These are phyloP conservation scores for Salinomyces thailandicus DNA, from an alignment of 2,329 filamentous ascomycete genomes.

Conservation along the genomic window DNA sequence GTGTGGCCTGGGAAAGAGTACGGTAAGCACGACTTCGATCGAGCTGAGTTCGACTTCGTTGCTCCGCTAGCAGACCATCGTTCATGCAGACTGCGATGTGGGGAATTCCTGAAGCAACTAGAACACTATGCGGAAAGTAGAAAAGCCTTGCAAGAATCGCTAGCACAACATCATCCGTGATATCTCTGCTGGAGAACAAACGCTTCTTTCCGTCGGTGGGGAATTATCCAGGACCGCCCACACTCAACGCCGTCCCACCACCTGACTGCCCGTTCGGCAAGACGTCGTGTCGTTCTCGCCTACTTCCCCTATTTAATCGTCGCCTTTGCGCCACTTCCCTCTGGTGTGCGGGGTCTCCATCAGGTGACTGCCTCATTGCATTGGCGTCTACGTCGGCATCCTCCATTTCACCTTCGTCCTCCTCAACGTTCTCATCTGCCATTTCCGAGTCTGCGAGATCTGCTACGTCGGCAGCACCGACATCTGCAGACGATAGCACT, in stretches of 20 bases:
- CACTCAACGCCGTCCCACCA: conserved; percentile 12
- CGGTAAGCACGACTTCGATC: too few relatives aligned
- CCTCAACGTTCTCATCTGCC: conserved; percentile 20
- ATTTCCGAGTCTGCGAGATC: conserved; percentile 22
- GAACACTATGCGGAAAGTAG: too few relatives aligned
- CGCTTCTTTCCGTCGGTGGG: not conserved
- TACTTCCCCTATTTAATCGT: conserved; percentile 6
- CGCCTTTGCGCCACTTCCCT: conserved; percentile 2
- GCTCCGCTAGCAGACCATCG: too few relatives aligned
- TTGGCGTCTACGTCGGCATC: conserved; percentile 25
- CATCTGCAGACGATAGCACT: not conserved
- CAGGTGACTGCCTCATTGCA: too few relatives aligned
- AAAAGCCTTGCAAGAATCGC: too few relatives aligned
- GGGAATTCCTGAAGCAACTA: too few relatives aligned
- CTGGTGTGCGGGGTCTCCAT: too few relatives aligned
- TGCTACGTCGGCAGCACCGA: conserved; percentile 1
- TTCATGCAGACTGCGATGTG: too few relatives aligned
- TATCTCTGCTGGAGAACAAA: conserved; percentile 2
- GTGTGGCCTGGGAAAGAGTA: too few relatives aligned
- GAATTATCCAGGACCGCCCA: conserved; percentile 9
- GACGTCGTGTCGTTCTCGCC: conserved; percentile 3
- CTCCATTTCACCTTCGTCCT: conserved; percentile 20
- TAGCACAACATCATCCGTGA: conserved; percentile 5
- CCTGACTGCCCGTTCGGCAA: conserved; percentile 7
- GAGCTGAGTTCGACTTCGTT: too few relatives aligned